Percentiles rank a stretch among this genome's conserved stretches.
Evolutionary conservation across 2,329 filamentous ascomycete species (phyloP).

Genomic region (Neofusicoccum parvum): DNA sequence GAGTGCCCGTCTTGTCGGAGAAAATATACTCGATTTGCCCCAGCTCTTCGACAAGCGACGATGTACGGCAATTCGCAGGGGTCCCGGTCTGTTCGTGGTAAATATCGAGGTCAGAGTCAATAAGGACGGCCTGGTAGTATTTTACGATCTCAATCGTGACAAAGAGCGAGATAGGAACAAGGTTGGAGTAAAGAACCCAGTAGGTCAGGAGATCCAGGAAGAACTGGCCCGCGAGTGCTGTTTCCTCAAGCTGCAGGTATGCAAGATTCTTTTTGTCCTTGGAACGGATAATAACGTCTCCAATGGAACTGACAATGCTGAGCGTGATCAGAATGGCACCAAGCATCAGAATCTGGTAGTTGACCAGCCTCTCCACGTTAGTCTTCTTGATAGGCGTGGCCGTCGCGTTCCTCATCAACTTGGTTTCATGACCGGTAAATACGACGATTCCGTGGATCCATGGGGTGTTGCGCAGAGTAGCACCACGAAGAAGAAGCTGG

Average conservation of each 20-base stretch:
- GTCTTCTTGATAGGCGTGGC: conserved; percentile 97
- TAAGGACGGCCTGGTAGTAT: conserved; percentile 96
- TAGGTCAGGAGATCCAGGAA: conserved; percentile 96
- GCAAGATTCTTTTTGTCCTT: conserved; percentile 63
- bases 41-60: conserved; percentile 92
- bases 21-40: conserved; percentile 99
- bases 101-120: conserved; percentile 96
- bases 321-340: conserved; percentile 80
- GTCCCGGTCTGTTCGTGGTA: conserved; percentile 97
- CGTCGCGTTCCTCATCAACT: conserved; percentile 97
- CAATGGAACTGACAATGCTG: conserved; percentile 86
- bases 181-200: conserved; percentile 95
- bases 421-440: conserved; percentile 97
- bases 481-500: conserved; percentile 88
- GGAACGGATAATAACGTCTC: conserved; percentile 79
- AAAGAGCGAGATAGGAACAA: conserved; percentile 96
- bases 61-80: conserved; percentile 92
- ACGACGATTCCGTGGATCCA: conserved; percentile 97
- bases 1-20: conserved; percentile 93
- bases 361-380: conserved; percentile 91
- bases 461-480: conserved; percentile 91
- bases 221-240: conserved; percentile 67
- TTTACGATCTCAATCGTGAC: conserved; percentile 98
- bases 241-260: conserved; percentile 69
- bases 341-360: conserved; percentile 88